These are phyloP conservation scores for Dictyophora rubrovolvata DNA, from an alignment of 768 basidiomycete genomes.

Conservation along the genomic window DNA sequence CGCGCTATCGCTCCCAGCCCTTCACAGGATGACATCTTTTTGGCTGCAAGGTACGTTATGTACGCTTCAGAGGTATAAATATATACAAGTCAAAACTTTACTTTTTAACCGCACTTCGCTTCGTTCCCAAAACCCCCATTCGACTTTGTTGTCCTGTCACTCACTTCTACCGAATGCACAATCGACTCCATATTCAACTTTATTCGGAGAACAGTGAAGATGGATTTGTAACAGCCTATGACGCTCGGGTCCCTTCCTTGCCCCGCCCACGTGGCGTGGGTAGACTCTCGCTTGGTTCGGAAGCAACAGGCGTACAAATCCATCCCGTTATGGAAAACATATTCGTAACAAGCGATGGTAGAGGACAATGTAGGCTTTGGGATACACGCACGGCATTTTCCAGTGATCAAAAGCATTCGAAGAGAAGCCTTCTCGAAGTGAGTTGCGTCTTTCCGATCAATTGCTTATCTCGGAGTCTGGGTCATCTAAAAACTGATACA, in stretches of 20 bases:
- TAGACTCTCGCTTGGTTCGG: slow-evolving; percentile 39
- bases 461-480: background rate
- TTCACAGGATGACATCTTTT: slow-evolving; percentile 53
- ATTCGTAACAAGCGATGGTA: slow-evolving; percentile 54
- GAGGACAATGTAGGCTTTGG: slow-evolving; percentile 53
- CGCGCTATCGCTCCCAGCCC: slow-evolving; percentile 58
- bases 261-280: slow-evolving; percentile 18
- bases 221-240: slow-evolving; percentile 54
- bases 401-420: slow-evolving; percentile 22
- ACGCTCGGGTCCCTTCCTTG: slow-evolving; percentile 34
- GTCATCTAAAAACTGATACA: background rate
- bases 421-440: slow-evolving; percentile 20
- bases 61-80: slow-evolving; percentile 2
- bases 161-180: background rate
- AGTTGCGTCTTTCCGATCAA: slow-evolving; percentile 18
- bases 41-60: slow-evolving; percentile 51
- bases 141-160: background rate
- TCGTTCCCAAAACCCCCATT: background rate
- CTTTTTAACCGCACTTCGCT: background rate
- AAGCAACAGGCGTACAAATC: slow-evolving; percentile 55
- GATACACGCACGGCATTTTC: slow-evolving; percentile 68
- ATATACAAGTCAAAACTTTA: slow-evolving; percentile 5
- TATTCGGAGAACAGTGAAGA: slow-evolving; percentile 48
- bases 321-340: slow-evolving; percentile 62
- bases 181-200: background rate